Conservation (phyloP, 2,329 filamentous ascomycete species). For the Neopestalotiopsis rosae region DNA sequence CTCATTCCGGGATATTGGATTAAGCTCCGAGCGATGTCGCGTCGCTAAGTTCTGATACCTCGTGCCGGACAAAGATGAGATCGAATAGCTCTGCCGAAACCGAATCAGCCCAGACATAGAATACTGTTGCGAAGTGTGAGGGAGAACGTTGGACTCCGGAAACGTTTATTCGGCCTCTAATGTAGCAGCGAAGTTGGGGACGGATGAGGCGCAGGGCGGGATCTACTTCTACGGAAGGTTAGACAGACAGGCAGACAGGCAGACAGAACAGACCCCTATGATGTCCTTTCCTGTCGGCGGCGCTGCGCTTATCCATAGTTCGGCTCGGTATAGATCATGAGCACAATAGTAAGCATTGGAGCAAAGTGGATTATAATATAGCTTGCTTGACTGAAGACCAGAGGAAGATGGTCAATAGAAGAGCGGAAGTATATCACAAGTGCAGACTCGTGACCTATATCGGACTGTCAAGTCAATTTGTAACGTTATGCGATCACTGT, state of each 20-base stretch:
- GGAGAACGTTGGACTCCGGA: not conserved
- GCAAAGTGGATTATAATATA: not conserved
- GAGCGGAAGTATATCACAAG: not conserved
- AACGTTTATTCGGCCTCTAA: not conserved
- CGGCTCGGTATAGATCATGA: not conserved
- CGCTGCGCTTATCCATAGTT: not conserved
- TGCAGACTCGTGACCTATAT: slow-evolving; percentile 5
- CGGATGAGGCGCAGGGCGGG: not conserved
- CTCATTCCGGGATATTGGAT: not conserved
- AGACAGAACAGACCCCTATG: too few relatives aligned
- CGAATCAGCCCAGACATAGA: not conserved
- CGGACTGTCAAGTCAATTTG: slow-evolving; percentile 8
- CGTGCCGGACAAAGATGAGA: not conserved
- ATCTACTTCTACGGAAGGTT: not conserved
- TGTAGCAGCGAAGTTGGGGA: not conserved
- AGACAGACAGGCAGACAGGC: too few relatives aligned
- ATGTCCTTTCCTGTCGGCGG: too few relatives aligned
- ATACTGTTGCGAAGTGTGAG: not conserved
- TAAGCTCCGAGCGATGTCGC: slow-evolving; percentile 1
- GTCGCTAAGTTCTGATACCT: slow-evolving; percentile 3
- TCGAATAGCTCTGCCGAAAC: not conserved
- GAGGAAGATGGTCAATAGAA: not conserved
- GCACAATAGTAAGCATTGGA: not conserved
- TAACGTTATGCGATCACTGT: slow-evolving; percentile 8
- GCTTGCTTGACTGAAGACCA: not conserved